These are phyloP conservation scores for Botrytis elliptica DNA, from an alignment of 2,329 filamentous ascomycete genomes.

Conservation along the genomic window DNA sequence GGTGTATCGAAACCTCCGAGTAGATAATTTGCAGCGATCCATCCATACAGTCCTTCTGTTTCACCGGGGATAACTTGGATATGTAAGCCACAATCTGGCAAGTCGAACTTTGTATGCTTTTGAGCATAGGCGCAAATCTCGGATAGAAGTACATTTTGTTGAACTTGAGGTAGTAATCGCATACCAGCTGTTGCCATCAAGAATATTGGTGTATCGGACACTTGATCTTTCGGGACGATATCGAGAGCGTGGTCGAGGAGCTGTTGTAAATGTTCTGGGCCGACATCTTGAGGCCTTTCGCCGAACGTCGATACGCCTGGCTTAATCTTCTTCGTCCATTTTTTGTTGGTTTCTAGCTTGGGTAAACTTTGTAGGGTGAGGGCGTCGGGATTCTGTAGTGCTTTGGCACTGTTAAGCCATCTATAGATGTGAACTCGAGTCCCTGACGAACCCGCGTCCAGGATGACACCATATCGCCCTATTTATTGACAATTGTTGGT, in stretches of 20 bases:
- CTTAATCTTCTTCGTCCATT: constrained; percentile 91
- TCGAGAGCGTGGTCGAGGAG: constrained; percentile 80
- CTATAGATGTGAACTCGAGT: constrained; percentile 92
- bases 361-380: constrained; percentile 69
- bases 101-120: constrained; percentile 71
- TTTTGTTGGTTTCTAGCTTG: constrained; percentile 76
- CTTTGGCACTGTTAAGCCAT: constrained; percentile 77
- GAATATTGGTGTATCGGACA: constrained; percentile 86
- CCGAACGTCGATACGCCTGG: constrained; percentile 92
- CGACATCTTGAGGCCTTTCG: constrained; percentile 71
- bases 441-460: constrained; percentile 97
- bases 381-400: constrained; percentile 58
- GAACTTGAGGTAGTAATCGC: constrained; percentile 72
- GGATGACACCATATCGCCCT: constrained; percentile 81
- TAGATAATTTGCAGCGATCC: constrained; percentile 95
- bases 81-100: constrained; percentile 87
- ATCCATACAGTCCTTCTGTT: constrained; percentile 93
- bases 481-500: background rate
- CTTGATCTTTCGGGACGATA: constrained; percentile 72
- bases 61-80: constrained; percentile 94
- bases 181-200: constrained; percentile 95
- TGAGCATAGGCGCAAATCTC: constrained; percentile 82
- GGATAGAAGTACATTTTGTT: constrained; percentile 70
- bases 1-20: constrained; percentile 85
- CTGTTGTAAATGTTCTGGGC: constrained; percentile 74